These are phyloP conservation scores for Fusarium anthophilum DNA, from an alignment of 2,329 filamentous ascomycete genomes.

Conservation along the genomic window DNA sequence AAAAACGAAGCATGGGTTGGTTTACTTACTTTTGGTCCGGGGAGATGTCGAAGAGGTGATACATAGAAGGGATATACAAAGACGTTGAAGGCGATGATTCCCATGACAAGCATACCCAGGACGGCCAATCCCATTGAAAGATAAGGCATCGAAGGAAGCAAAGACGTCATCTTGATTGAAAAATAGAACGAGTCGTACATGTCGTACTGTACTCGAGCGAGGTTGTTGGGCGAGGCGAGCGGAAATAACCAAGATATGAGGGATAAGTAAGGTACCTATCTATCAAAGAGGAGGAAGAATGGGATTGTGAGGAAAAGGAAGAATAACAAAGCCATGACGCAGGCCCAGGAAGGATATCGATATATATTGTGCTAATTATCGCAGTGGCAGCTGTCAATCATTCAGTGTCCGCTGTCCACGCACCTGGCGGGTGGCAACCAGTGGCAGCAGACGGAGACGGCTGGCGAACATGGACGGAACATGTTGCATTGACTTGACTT, in stretches of 20 bases:
- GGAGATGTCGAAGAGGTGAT: constrained; percentile 56
- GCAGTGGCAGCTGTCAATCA: neutral
- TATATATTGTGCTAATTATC: neutral
- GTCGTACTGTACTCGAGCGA: neutral
- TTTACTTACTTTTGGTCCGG: constrained; percentile 52
- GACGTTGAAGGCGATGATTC: constrained; percentile 28
- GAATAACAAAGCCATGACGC: neutral
- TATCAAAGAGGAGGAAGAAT: neutral
- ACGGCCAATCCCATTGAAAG: neutral
- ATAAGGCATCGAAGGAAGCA: neutral
- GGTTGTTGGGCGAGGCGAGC: neutral
- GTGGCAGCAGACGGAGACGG: constrained; percentile 3
- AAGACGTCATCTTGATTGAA: neutral
- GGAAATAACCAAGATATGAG: neutral
- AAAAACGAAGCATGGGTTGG: neutral
- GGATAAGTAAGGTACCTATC: neutral
- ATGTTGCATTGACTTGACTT: constrained; percentile 4
- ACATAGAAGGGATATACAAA: constrained; percentile 55
- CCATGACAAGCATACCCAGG: neutral
- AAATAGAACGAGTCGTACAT: neutral
- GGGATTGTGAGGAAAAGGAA: neutral
- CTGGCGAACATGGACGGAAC: neutral
- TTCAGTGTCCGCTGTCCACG: constrained; percentile 13
- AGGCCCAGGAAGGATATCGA: neutral
- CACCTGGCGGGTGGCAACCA: constrained; percentile 12